Percentiles rank a stretch among this genome's conserved stretches.
These are phyloP conservation scores for Alternaria dauci DNA, from an alignment of 2,329 filamentous ascomycete genomes.

Conservation along the genomic window DNA sequence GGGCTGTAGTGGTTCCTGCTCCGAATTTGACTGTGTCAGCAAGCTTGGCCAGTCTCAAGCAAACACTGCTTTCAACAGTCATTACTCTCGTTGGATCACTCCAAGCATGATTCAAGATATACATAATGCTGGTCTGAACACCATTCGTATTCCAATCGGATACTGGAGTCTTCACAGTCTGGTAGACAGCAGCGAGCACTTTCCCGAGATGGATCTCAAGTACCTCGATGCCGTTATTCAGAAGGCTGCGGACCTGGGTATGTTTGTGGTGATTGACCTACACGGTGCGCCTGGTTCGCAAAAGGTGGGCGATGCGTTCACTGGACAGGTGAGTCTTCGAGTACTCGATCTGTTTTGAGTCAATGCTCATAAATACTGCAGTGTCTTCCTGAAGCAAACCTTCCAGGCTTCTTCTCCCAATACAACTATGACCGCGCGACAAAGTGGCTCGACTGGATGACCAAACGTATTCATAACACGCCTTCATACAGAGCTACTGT, in stretches of 20 bases:
- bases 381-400: slow-evolving; percentile 26
- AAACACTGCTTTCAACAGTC: slow-evolving; percentile 58
- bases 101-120: slow-evolving; percentile 60
- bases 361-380: slow-evolving; percentile 5
- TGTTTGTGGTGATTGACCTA: slow-evolving; percentile 64
- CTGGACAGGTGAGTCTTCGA: slow-evolving; percentile 50
- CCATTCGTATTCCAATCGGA: slow-evolving; percentile 63
- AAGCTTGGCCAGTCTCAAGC: slow-evolving; percentile 58
- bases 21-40: slow-evolving; percentile 65
- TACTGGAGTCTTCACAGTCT: slow-evolving; percentile 64
- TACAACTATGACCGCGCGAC: slow-evolving; percentile 65
- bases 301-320: slow-evolving; percentile 57
- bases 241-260: slow-evolving; percentile 59
- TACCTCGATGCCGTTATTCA: slow-evolving; percentile 59
- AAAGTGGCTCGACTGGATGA: slow-evolving; percentile 65
- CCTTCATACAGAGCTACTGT: slow-evolving; percentile 63
- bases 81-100: slow-evolving; percentile 63
- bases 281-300: slow-evolving; percentile 64
- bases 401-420: slow-evolving; percentile 64
- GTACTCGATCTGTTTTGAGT: neutral
- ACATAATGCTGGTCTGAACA: slow-evolving; percentile 60
- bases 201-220: slow-evolving; percentile 58
- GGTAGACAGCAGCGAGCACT: slow-evolving; percentile 60
- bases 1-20: slow-evolving; percentile 56
- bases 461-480: slow-evolving; percentile 60